Evolutionary conservation across 1,284 basidiomycete species (phyloP), one percentile per base, ranked within the genome.

Genomic region (Fomitopsis schrenkii): DNA sequence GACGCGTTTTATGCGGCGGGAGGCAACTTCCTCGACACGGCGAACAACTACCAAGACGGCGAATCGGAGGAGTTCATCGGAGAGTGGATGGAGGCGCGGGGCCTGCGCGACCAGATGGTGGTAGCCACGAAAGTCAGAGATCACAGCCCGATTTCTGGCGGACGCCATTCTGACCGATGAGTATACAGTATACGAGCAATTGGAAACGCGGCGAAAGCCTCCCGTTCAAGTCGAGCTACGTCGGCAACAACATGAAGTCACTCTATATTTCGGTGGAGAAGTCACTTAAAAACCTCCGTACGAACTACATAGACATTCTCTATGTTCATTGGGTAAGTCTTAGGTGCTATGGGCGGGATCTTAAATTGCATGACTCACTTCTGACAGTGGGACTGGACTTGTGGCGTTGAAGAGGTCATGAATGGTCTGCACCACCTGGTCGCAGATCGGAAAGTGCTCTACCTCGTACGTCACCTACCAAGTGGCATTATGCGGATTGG

Each of bases 261-360:
- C 61, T 85, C 60, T 74, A 78, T 58, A 41, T 80, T 41, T 79
- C 78, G 46, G 72, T 85, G 45, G 73, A 75, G 30, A 77, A 68
- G 2, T 82, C 80, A 19, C 75, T 87, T 59, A 80, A 82, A 70
- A 85, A 84, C 65, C 76, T 87, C 6, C 77, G 83, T 30, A 86
- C 85, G 10, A 66, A 70, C 42, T 88, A 85, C 64, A 78, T 84
- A 66, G 82, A 84, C 64, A 74, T 83, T 26, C 68, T 81, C 38
- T 85, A 85, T 70, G 68, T 84, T 14, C 83, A 84, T 69, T 83
- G 77, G 75, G 65, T 64, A 50, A 10, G 63, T 46, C 8, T 22
- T 22, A 22, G 22, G 22, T 22, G 22, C 22, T 22, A 22, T 22
- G 22, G 22, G 22, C 2, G 22, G 22, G 22, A 22, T 22, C 22